Evolutionary conservation across 208 protist genomes (phyloP), one percentile per base, ranked within the genome.

Genomic region (Acanthamoeba triangularis): DNA sequence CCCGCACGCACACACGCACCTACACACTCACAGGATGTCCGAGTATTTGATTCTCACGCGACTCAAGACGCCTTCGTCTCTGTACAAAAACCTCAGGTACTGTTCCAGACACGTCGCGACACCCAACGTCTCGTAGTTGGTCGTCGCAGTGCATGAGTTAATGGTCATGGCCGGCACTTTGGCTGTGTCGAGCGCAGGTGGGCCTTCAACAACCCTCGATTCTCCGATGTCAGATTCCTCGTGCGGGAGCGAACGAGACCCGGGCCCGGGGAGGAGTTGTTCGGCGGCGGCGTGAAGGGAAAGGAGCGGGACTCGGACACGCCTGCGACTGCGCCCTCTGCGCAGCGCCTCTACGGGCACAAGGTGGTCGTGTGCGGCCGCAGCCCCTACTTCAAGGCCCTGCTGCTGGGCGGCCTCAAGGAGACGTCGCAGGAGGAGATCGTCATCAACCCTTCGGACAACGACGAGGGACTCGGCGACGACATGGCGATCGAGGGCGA

Each of bases 1-100:
- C n/a, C n/a, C n/a, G n/a, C n/a, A n/a, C n/a, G n/a, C n/a, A n/a
- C n/a, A n/a, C n/a, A n/a, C n/a, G n/a, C n/a, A n/a, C n/a, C n/a
- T n/a, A n/a, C n/a, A 25, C 54, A 23, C 54, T 2, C 20, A 28
- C 80, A 78, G 90, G 47, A 94, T 94, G 47, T 78, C 67, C 16
- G 90, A 94, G 52, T 94, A 94, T 35, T 65, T 94, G 49, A 94
- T 94, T 5, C 90, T 94, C 4, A 94, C 90, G 18, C 90, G 90
- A 13, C 90, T 94, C 20, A 94, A 80, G 56, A 84, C 90, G 28
- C 67, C 90, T 30, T 94, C 90, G 18, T 84, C 30, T 20, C 54
- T 94, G 90, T 85, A 85, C 56, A 94, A 94, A 47, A 52, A 94
- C 20, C 41, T 94, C 33, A 78, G 87, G 85, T 92, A 74, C 33